phyloP scores from a whole-genome alignment of 2,329 filamentous ascomycete genomes.

The Aspergillus puulaauensis region DNA sequence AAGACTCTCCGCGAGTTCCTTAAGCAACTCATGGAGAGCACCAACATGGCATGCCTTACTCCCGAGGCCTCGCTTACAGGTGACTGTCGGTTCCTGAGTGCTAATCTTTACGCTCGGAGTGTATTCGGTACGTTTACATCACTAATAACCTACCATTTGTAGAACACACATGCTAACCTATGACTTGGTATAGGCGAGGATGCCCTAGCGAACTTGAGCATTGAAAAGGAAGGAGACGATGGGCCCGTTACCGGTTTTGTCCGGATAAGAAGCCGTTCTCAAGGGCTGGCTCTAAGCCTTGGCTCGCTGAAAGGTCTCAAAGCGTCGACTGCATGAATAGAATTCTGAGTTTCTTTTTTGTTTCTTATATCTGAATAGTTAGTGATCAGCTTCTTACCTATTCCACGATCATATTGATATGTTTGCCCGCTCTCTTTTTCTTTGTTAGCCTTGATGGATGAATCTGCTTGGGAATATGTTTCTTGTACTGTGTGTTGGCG shows the following conservation, averaged over 20 bases:
- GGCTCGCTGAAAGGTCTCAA: constrained; percentile 93
- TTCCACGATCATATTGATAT: constrained; percentile 16
- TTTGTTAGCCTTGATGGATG: constrained; percentile 26
- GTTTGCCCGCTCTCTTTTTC: constrained; percentile 19
- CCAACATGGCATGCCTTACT: constrained; percentile 97
- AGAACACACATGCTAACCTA: constrained; percentile 21
- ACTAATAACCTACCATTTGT: not conserved
- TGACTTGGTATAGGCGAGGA: constrained; percentile 74
- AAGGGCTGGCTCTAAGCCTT: constrained; percentile 89
- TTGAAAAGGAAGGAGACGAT: constrained; percentile 94
- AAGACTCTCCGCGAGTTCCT: constrained; percentile 90
- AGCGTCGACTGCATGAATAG: constrained; percentile 54
- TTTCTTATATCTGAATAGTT: constrained; percentile 30
- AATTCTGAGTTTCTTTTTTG: constrained; percentile 22
- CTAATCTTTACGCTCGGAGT: constrained; percentile 92
- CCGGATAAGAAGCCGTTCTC: constrained; percentile 93
- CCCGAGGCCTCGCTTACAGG: constrained; percentile 95
- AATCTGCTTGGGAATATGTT: constrained; percentile 29
- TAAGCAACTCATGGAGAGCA: constrained; percentile 91
- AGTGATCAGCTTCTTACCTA: constrained; percentile 29
- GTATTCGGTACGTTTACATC: constrained; percentile 78
- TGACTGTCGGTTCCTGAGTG: constrained; percentile 96
- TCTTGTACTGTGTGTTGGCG: constrained; percentile 26
- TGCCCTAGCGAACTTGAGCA: constrained; percentile 92
- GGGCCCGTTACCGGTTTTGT: constrained; percentile 97